phyloP scores from a whole-genome alignment of 1,284 basidiomycete species.

The Acaromyces ingoldii region DNA sequence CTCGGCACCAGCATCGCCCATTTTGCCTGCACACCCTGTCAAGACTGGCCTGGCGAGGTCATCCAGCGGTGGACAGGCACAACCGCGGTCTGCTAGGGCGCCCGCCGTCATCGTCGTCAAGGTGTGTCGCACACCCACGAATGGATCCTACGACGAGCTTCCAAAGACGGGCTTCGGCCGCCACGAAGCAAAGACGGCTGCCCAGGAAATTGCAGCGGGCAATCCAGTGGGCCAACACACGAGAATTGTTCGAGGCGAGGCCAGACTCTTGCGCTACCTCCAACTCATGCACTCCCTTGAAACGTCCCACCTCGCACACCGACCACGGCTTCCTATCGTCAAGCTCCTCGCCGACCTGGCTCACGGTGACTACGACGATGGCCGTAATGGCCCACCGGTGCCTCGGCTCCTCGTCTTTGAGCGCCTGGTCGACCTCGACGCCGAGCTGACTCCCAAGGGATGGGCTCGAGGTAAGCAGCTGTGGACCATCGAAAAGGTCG shows the following conservation, averaged over 20 bases:
- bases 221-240: slow-evolving; percentile 23
- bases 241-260: slow-evolving; percentile 35
- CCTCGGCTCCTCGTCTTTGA: slow-evolving; percentile 34
- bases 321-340: slow-evolving; percentile 19
- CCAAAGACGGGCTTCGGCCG: slow-evolving; percentile 24
- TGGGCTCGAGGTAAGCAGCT: slow-evolving; percentile 22
- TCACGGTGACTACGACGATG: slow-evolving; percentile 17
- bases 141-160: slow-evolving; percentile 37
- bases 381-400: slow-evolving; percentile 13
- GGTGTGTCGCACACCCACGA: slow-evolving; percentile 36
- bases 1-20: neutral
- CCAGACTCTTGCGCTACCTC: slow-evolving; percentile 30
- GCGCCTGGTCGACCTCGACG: slow-evolving; percentile 34
- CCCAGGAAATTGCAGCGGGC: slow-evolving; percentile 1
- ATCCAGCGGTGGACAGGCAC: neutral
- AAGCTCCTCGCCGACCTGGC: slow-evolving; percentile 21
- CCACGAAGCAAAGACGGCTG: slow-evolving; percentile 6
- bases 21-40: neutral
- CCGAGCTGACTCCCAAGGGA: slow-evolving; percentile 18
- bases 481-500: slow-evolving; percentile 30
- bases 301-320: slow-evolving; percentile 7
- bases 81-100: neutral
- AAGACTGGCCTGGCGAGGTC: neutral
- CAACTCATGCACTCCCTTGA: slow-evolving; percentile 18
- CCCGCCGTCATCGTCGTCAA: slow-evolving; percentile 37